Conservation (phyloP, 2,329 filamentous ascomycete species). For the Botrytis hyacinthi region DNA sequence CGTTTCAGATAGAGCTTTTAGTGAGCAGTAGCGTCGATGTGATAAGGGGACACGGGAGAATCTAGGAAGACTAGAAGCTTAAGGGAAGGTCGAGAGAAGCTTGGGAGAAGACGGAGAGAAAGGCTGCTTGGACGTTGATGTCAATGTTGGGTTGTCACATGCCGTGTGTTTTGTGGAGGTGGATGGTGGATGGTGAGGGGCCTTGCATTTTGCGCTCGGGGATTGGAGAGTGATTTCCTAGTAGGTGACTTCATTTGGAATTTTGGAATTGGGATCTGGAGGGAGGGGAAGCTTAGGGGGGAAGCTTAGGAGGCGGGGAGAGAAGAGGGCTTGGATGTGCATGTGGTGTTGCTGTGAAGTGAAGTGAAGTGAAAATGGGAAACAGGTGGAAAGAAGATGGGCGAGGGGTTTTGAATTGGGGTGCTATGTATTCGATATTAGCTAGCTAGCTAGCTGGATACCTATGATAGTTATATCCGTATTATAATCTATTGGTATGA, state of each 20-base stretch:
- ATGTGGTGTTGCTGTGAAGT: too few relatives aligned
- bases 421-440: too few relatives aligned
- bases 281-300: not conserved
- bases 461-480: too few relatives aligned
- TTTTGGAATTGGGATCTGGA: not conserved
- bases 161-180: not conserved
- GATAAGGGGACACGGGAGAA: not conserved
- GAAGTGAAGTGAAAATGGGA: too few relatives aligned
- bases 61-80: not conserved
- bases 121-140: not conserved
- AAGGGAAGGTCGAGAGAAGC: not conserved
- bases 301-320: not conserved
- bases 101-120: not conserved
- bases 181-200: too few relatives aligned
- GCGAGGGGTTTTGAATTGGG: too few relatives aligned
- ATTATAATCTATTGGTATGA: too few relatives aligned
- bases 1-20: not conserved
- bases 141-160: too few relatives aligned
- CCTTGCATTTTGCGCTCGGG: not conserved
- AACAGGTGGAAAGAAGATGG: too few relatives aligned
- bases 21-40: not conserved
- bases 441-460: too few relatives aligned
- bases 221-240: not conserved
- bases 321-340: too few relatives aligned
- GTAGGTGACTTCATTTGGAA: too few relatives aligned